Conservation (phyloP, 2,329 filamentous ascomycete species). For the Botrytis deweyae region DNA sequence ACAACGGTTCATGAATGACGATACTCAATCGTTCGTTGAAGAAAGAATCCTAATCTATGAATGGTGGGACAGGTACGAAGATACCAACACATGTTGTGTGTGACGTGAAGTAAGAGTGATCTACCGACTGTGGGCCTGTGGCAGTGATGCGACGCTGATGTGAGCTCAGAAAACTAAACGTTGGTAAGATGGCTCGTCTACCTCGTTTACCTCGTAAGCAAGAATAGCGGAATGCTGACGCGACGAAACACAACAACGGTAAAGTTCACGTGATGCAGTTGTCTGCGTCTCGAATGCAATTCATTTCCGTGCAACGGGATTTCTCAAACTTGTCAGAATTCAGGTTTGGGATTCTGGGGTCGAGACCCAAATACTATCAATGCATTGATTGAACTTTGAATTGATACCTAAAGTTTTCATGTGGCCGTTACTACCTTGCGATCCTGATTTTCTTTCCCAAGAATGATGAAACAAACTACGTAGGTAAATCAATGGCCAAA, state of each 20-base stretch:
- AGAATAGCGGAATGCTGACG: neutral
- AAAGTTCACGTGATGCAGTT: neutral
- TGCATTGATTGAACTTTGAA: neutral
- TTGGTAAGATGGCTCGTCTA: neutral
- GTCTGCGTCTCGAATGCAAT: neutral
- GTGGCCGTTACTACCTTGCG: constrained; percentile 6
- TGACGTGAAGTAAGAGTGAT: neutral
- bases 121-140: neutral
- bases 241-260: neutral
- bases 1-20: neutral
- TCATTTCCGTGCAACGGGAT: neutral
- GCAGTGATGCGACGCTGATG: neutral
- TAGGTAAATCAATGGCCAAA: neutral
- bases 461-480: neutral
- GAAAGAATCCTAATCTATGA: neutral
- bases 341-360: neutral
- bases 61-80: neutral
- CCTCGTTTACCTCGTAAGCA: neutral
- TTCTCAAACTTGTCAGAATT: neutral
- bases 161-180: neutral
- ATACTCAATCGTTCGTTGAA: neutral
- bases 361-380: neutral
- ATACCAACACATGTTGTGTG: neutral
- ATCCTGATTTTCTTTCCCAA: neutral
- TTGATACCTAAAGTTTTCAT: neutral